Conservation (phyloP, 164 flowering plant genomes). For the Liriodendron chinense region DNA sequence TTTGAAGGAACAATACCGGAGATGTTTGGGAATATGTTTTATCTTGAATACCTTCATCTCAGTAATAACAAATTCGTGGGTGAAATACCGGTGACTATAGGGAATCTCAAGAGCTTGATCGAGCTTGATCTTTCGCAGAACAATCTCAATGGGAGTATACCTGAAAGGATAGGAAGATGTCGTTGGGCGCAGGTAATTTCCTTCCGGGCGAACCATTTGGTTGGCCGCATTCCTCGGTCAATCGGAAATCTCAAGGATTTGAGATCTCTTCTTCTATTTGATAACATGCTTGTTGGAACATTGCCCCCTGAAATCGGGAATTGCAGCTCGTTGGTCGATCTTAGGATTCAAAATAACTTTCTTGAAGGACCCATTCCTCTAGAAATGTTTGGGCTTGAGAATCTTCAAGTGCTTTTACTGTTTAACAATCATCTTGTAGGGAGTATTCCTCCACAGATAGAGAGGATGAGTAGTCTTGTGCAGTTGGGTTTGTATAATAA, state of each 20-base stretch:
- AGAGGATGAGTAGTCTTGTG: conserved; percentile 4
- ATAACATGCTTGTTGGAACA: conserved; percentile 12
- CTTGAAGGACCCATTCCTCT: conserved; percentile 9
- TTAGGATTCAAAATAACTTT: conserved; percentile 4
- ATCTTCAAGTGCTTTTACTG: conserved; percentile 4
- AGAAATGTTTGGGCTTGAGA: conserved; percentile 9
- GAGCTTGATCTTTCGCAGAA: conserved; percentile 14
- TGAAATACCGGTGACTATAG: conserved; percentile 5
- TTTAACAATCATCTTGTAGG: conserved; percentile 10
- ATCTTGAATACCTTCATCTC: conserved; percentile 12
- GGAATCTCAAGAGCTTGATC: background rate
- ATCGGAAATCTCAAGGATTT: conserved; percentile 3
- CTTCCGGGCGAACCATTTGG: background rate
- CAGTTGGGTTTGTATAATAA: conserved; percentile 17
- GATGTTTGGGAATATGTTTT: conserved; percentile 3
- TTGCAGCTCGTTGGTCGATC: conserved; percentile 7
- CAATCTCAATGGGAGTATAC: conserved; percentile 12
- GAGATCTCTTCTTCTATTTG: conserved; percentile 1
- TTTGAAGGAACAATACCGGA: conserved; percentile 11
- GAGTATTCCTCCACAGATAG: conserved; percentile 11
- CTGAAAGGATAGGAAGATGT: conserved; percentile 5
- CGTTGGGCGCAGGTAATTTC: background rate
- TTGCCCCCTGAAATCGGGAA: conserved; percentile 16
- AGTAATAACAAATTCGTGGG: conserved; percentile 3
- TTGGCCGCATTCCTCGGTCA: conserved; percentile 8